phyloP scores from a whole-genome alignment of 495 filamentous ascomycete genomes.

The Penicillium herquei region DNA sequence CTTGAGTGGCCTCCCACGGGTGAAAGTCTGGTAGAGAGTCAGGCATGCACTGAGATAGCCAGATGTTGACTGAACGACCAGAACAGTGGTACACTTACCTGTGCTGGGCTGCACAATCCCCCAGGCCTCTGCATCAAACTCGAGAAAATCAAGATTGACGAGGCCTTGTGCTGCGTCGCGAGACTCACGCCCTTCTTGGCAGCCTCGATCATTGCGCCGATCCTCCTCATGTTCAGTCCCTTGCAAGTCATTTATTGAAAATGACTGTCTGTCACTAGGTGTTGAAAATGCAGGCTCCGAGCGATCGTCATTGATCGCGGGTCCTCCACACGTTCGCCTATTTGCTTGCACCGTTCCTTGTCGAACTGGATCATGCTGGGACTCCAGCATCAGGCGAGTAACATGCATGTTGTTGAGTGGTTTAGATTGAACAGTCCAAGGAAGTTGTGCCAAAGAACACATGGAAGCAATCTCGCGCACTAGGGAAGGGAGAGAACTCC shows the following conservation, averaged over 20 bases:
- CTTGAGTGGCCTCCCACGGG: too few relatives aligned
- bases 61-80: too few relatives aligned
- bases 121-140: neutral
- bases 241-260: neutral
- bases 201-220: neutral
- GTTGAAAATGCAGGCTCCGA: too few relatives aligned
- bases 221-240: neutral
- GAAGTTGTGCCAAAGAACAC: slow-evolving; percentile 21
- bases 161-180: neutral
- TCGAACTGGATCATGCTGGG: neutral
- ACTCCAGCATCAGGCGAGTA: too few relatives aligned
- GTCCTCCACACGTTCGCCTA: too few relatives aligned
- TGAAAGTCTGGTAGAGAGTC: too few relatives aligned
- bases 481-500: slow-evolving; percentile 21
- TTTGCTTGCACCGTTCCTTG: too few relatives aligned
- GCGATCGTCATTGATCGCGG: too few relatives aligned
- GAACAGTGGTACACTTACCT: neutral
- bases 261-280: too few relatives aligned
- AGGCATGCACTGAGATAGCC: too few relatives aligned
- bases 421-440: slow-evolving; percentile 18
- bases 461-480: slow-evolving; percentile 24
- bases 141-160: slow-evolving; percentile 3
- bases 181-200: neutral
- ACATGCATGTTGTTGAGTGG: too few relatives aligned
- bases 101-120: neutral